Evolutionary conservation across 2,329 filamentous ascomycete genomes (phyloP).

Genomic region (Aspergillus amoenus): DNA sequence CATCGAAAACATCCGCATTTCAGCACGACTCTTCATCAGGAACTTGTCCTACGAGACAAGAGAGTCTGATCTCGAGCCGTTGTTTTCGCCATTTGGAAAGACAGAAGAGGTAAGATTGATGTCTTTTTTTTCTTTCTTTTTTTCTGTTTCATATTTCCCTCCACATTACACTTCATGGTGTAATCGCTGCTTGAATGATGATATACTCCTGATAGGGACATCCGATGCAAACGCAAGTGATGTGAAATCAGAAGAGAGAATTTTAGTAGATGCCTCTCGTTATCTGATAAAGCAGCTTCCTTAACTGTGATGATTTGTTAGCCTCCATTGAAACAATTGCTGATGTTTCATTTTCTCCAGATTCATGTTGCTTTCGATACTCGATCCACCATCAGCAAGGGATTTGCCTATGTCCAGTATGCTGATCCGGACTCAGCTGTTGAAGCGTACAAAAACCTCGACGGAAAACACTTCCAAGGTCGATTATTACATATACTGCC

Average conservation of each 20-base stretch:
- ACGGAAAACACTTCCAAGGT: constrained; percentile 87
- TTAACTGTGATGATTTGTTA: constrained; percentile 22
- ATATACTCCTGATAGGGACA: constrained; percentile 99
- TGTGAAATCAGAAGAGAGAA: constrained; percentile 77
- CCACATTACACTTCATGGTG: constrained; percentile 8
- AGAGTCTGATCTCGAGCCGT: constrained; percentile 70
- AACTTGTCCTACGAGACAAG: constrained; percentile 82
- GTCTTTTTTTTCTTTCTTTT: constrained; percentile 1
- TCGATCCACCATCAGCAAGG: constrained; percentile 72
- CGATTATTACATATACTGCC: constrained; percentile 88
- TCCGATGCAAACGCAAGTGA: constrained; percentile 92
- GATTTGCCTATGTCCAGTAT: constrained; percentile 86
- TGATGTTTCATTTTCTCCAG: constrained; percentile 57
- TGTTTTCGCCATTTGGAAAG: constrained; percentile 70
- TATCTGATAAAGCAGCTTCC: constrained; percentile 62
- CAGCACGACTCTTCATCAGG: constrained; percentile 78
- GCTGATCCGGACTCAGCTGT: constrained; percentile 69
- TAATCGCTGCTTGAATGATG: constrained; percentile 67
- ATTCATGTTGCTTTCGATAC: constrained; percentile 80
- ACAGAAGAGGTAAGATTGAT: constrained; percentile 83
- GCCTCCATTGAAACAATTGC: constrained; percentile 31
- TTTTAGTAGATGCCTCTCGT: constrained; percentile 99
- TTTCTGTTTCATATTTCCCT: constrained; percentile 6
- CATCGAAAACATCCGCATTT: constrained; percentile 66
- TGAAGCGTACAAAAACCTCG: constrained; percentile 73